Evolutionary conservation across 164 flowering plant genomes (phyloP).

Genomic region (Berberis thunbergii): DNA sequence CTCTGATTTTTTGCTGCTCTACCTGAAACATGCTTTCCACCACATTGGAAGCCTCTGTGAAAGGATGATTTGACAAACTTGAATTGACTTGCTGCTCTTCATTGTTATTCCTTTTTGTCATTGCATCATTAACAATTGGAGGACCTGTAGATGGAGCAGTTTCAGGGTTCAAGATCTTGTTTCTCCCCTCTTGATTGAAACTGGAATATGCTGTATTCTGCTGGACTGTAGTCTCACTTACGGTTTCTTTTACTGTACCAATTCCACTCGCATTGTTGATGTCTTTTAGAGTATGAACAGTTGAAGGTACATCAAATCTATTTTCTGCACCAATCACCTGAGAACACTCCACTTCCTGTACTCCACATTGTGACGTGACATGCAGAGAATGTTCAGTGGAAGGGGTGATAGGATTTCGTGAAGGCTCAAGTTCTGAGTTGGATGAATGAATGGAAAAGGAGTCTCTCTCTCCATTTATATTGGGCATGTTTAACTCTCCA

Average conservation of each 20-base stretch:
- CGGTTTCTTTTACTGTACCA: too few relatives aligned
- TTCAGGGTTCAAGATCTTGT: not conserved
- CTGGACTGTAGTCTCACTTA: too few relatives aligned
- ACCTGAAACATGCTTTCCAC: conserved; percentile 4
- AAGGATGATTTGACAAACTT: conserved; percentile 5
- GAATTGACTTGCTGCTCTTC: conserved; percentile 12
- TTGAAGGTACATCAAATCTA: conserved; percentile 22
- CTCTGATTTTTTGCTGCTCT: conserved; percentile 2
- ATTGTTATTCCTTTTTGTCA: conserved; percentile 6
- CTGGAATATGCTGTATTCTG: too few relatives aligned
- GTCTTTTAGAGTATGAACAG: not conserved
- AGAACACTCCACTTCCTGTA: conserved; percentile 10
- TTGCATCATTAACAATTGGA: conserved; percentile 10
- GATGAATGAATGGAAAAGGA: conserved; percentile 5
- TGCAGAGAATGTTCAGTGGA: conserved; percentile 17
- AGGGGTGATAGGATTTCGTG: conserved; percentile 11
- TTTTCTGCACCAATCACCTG: conserved; percentile 21
- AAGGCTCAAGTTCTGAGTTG: conserved; percentile 6
- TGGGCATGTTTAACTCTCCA: conserved; percentile 6
- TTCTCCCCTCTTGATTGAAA: too few relatives aligned
- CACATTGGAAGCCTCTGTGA: conserved; percentile 8
- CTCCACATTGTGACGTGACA: conserved; percentile 13
- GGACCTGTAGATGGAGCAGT: conserved; percentile 5
- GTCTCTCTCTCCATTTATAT: conserved; percentile 6
- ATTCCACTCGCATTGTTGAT: too few relatives aligned